Evolutionary conservation across 2,329 filamentous ascomycete species (phyloP).

Genomic region (Aspergillus viridinutans): DNA sequence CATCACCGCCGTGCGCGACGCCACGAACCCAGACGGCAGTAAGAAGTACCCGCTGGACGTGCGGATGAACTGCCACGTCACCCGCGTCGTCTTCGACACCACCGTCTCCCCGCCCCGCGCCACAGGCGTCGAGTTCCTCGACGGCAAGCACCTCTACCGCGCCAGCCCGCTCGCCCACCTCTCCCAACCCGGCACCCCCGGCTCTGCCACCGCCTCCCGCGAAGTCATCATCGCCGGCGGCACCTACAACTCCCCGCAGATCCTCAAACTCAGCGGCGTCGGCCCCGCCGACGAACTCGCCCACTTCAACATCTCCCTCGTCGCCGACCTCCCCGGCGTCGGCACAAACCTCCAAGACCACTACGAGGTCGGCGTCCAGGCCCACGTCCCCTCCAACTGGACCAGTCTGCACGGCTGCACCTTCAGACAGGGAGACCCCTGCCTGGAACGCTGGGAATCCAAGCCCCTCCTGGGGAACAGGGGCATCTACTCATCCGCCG

Average conservation of each 20-base stretch:
- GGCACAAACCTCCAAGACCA: conserved; percentile 63
- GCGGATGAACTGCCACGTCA: conserved; percentile 45
- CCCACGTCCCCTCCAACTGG: conserved; percentile 40
- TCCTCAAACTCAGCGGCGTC: conserved; percentile 63
- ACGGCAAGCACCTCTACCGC: conserved; percentile 45
- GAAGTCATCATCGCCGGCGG: conserved; percentile 50
- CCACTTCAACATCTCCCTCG: conserved; percentile 50
- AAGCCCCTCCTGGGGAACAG: conserved; percentile 29
- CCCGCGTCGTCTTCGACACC: conserved; percentile 45
- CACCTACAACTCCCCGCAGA: conserved; percentile 60
- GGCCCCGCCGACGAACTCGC: conserved; percentile 53
- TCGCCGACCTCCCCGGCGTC: conserved; percentile 58
- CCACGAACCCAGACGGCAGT: conserved; percentile 19
- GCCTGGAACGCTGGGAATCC: conserved; percentile 42
- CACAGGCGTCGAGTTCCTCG: conserved; percentile 48
- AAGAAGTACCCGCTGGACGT: conserved; percentile 54
- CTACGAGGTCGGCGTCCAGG: conserved; percentile 25
- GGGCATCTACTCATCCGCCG: conserved; percentile 48
- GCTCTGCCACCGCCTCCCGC: conserved; percentile 39
- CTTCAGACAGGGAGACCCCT: conserved; percentile 36
- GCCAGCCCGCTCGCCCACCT: conserved; percentile 39
- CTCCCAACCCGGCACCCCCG: conserved; percentile 30
- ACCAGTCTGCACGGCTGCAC: conserved; percentile 31
- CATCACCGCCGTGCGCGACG: conserved; percentile 30
- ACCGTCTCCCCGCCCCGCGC: conserved; percentile 37